Conservation (phyloP, 164 flowering plant species). For the Malania oleifera region DNA sequence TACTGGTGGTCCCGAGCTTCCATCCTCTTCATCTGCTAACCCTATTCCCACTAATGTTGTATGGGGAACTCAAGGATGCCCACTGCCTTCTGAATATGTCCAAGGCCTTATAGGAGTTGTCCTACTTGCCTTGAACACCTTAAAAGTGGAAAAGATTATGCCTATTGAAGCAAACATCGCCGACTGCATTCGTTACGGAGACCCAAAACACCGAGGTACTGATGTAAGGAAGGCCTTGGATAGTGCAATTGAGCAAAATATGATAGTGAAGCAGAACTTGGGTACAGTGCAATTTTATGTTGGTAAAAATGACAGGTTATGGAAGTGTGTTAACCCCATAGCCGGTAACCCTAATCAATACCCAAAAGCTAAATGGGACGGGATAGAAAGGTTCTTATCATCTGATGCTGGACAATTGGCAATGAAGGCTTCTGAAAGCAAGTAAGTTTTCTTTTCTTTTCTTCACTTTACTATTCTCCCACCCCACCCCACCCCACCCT, state of each 20-base stretch:
- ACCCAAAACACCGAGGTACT: conserved; percentile 45
- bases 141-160: conserved; percentile 61
- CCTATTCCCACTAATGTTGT: conserved; percentile 18
- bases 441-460: conserved; percentile 30
- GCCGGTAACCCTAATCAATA: conserved; percentile 46
- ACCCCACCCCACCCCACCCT: too few species aligned
- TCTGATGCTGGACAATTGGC: conserved; percentile 58
- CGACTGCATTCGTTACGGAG: conserved; percentile 71
- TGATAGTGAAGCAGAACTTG: conserved; percentile 48
- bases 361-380: conserved; percentile 59
- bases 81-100: conserved; percentile 42
- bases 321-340: conserved; percentile 76
- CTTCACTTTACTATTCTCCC: too few species aligned
- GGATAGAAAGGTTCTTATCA: conserved; percentile 43
- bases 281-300: conserved; percentile 56
- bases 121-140: conserved; percentile 62
- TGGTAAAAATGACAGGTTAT: conserved; percentile 51
- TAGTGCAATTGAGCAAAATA: conserved; percentile 58
- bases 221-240: conserved; percentile 67
- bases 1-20: conserved; percentile 31
- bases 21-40: conserved; percentile 26
- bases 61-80: conserved; percentile 43
- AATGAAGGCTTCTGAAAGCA: conserved; percentile 62
- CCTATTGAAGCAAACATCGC: conserved; percentile 78
- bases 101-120: conserved; percentile 67